Conservation (phyloP, 805 yeast genomes). For the Schwanniomyces polymorphus region DNA sequence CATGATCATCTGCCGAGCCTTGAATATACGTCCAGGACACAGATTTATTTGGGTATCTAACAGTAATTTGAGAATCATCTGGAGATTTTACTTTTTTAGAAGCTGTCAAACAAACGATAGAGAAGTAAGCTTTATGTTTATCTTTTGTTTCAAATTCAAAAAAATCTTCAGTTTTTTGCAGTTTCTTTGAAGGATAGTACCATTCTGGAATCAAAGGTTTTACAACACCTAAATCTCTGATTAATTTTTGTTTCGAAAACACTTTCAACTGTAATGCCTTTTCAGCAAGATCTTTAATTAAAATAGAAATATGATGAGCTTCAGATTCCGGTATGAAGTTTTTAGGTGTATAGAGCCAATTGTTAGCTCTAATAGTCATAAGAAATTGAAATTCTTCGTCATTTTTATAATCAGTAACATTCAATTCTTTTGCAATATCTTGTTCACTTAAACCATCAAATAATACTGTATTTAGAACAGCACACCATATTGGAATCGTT, state of each 20-base stretch:
- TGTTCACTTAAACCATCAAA: conserved; percentile 27
- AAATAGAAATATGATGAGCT: conserved; percentile 44
- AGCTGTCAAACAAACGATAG: conserved; percentile 59
- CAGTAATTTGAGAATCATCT: conserved; percentile 55
- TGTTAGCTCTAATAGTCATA: conserved; percentile 11
- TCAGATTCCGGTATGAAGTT: conserved; percentile 59
- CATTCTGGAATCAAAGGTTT: conserved; percentile 67
- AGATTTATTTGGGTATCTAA: conserved; percentile 18
- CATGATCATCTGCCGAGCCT: conserved; percentile 96
- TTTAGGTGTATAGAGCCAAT: conserved; percentile 38
- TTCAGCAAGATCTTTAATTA: conserved; percentile 49
- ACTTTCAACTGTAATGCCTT: conserved; percentile 43
- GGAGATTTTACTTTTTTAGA: conserved; percentile 38
- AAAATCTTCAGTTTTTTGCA: background rate
- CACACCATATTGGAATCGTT: conserved; percentile 91
- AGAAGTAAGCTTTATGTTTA: conserved; percentile 13
- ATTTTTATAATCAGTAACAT: background rate
- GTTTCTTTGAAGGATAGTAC: conserved; percentile 50
- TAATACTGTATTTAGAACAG: conserved; percentile 62
- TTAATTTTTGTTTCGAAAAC: conserved; percentile 31
- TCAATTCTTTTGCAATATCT: conserved; percentile 2
- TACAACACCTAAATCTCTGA: conserved; percentile 15
- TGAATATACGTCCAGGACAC: conserved; percentile 59
- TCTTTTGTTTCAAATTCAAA: background rate
- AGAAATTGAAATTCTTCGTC: background rate